phyloP scores from a whole-genome alignment of 1,139 yeast species.

The Saccharomyces pastorianus region DNA sequence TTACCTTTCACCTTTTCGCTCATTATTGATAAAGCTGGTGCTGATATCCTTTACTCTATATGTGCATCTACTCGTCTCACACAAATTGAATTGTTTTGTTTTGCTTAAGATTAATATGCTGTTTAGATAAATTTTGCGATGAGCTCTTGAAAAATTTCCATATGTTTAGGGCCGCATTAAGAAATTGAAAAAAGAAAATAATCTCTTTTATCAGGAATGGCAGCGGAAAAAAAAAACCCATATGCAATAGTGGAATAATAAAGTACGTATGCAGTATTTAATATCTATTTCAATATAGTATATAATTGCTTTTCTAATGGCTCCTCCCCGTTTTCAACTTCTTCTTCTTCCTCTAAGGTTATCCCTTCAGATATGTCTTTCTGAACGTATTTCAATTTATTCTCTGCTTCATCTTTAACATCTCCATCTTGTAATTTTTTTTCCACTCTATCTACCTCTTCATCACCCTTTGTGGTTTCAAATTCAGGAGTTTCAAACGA shows the following conservation, averaged over 20 bases:
- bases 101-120: not conserved
- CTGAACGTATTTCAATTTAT: not conserved
- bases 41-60: not conserved
- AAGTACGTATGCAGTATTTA: slow-evolving; percentile 9
- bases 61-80: not conserved
- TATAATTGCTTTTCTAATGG: slow-evolving; percentile 11
- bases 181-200: not conserved
- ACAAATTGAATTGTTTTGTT: not conserved
- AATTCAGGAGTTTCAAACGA: slow-evolving; percentile 9
- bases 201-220: not conserved
- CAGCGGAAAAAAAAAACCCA: not conserved
- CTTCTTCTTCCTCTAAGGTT: slow-evolving; percentile 13
- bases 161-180: not conserved
- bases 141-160: not conserved
- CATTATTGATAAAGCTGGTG: not conserved
- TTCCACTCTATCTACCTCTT: slow-evolving; percentile 6
- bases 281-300: slow-evolving; percentile 13
- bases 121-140: not conserved
- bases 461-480: slow-evolving; percentile 2
- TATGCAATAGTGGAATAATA: not conserved
- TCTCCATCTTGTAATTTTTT: slow-evolving; percentile 17
- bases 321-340: slow-evolving; percentile 10
- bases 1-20: not conserved
- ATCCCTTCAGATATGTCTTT: not conserved
- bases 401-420: slow-evolving; percentile 10